Evolutionary conservation across 2,329 filamentous ascomycete species (phyloP).

Genomic region (Penicillium sp.): DNA sequence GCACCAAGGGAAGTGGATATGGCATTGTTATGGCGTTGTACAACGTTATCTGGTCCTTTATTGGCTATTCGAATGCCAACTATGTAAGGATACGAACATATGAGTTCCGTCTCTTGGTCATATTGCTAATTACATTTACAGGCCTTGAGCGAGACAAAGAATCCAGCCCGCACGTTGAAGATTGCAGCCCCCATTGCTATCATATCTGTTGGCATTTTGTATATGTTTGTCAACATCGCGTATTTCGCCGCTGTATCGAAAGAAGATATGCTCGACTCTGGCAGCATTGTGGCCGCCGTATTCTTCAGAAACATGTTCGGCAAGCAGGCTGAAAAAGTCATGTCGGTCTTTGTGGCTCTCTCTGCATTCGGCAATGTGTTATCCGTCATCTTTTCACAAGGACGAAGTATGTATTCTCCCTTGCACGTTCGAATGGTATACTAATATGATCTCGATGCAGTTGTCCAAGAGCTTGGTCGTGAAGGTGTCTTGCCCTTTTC

Average conservation of each 20-base stretch:
- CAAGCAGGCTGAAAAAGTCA: slow-evolving; percentile 51
- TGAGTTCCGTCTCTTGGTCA: slow-evolving; percentile 1
- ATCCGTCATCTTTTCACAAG: slow-evolving; percentile 53
- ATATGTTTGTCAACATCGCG: slow-evolving; percentile 58
- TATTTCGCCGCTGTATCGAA: slow-evolving; percentile 60
- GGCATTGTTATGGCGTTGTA: slow-evolving; percentile 60
- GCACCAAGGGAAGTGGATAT: slow-evolving; percentile 37
- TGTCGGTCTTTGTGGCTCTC: slow-evolving; percentile 61
- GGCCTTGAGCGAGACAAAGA: slow-evolving; percentile 54
- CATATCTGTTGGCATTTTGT: slow-evolving; percentile 53
- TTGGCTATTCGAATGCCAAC: slow-evolving; percentile 62
- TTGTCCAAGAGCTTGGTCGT: slow-evolving; percentile 61
- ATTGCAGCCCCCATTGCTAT: slow-evolving; percentile 57
- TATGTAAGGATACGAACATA: slow-evolving; percentile 45
- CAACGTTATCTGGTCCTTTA: slow-evolving; percentile 61
- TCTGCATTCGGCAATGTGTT: slow-evolving; percentile 62
- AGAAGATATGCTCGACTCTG: slow-evolving; percentile 54
- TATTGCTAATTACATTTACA: slow-evolving; percentile 21
- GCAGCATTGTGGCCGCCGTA: slow-evolving; percentile 54
- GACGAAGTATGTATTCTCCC: slow-evolving; percentile 33
- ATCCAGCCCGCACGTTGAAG: slow-evolving; percentile 58
- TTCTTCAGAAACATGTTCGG: slow-evolving; percentile 64
- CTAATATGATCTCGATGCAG: slow-evolving; percentile 18
- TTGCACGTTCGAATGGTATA: background rate
- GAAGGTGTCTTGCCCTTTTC: slow-evolving; percentile 67